These are phyloP conservation scores for Trametes cingulata DNA, from an alignment of 768 basidiomycete species.

Conservation along the genomic window DNA sequence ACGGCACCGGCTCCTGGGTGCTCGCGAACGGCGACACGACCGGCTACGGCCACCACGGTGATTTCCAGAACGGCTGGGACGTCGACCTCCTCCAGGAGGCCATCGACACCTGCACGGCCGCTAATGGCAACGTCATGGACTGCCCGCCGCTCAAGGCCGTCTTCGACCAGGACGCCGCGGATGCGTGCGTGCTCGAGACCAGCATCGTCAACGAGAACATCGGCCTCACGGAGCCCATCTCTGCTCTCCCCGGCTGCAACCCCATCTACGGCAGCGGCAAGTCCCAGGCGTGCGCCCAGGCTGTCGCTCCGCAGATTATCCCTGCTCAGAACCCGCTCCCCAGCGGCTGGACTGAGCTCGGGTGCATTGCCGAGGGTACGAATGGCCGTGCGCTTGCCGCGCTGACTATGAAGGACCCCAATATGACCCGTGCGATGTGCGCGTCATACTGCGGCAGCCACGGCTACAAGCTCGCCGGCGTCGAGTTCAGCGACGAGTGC, in stretches of 20 bases:
- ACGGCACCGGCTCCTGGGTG: conserved; percentile 25
- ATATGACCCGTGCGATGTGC: conserved; percentile 27
- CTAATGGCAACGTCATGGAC: conserved; percentile 25
- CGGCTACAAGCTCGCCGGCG: conserved; percentile 30
- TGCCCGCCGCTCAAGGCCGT: conserved; percentile 26
- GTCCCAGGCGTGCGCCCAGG: conserved; percentile 10
- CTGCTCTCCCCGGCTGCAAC: conserved; percentile 28
- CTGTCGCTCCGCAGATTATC: conserved; percentile 12
- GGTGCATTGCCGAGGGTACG: conserved; percentile 30
- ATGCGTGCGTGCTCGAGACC: conserved; percentile 24
- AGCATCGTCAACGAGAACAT: conserved; percentile 23
- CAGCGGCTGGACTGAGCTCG: conserved; percentile 24
- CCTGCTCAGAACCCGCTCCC: conserved; percentile 19
- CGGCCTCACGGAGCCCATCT: conserved; percentile 17
- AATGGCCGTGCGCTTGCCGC: conserved; percentile 28
- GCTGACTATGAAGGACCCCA: conserved; percentile 20
- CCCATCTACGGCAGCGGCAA: conserved; percentile 17
- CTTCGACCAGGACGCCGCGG: conserved; percentile 22
- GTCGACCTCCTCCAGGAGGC: conserved; percentile 26
- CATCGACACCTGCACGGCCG: conserved; percentile 27
- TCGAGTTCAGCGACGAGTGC: conserved; percentile 31
- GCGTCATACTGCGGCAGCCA: conserved; percentile 26
- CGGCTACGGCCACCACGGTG: conserved; percentile 26
- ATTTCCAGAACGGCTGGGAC: conserved; percentile 29
- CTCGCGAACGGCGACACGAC: conserved; percentile 27